phyloP scores from a whole-genome alignment of 169 alveolate species.

The Plasmodium cynomolgi region DNA sequence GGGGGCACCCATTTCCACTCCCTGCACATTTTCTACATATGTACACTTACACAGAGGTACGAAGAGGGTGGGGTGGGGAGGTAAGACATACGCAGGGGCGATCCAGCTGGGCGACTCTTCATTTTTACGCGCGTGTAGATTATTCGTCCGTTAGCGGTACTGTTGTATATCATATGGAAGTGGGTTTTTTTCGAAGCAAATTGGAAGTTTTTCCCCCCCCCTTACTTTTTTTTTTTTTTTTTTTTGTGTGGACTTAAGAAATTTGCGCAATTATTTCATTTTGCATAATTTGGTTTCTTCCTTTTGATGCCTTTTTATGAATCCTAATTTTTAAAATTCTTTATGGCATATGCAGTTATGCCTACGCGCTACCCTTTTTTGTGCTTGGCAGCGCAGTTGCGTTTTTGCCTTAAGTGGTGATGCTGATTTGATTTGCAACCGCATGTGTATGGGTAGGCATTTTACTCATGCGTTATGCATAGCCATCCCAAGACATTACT shows the following conservation, averaged over 20 bases:
- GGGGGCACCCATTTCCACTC: no score
- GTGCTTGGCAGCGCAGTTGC: not conserved
- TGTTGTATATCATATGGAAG: not conserved
- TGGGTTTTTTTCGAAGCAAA: not conserved
- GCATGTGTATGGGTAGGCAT: not conserved
- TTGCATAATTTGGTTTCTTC: not conserved
- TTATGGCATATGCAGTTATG: not conserved
- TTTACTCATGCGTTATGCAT: not conserved
- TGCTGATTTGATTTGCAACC: not conserved
- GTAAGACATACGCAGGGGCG: not conserved
- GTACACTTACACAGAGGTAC: not conserved
- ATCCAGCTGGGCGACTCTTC: not conserved
- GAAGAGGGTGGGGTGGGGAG: not conserved
- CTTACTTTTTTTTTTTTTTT: not conserved
- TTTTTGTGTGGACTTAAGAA: slow-evolving; percentile 12
- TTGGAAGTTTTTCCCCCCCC: not conserved
- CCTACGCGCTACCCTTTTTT: not conserved
- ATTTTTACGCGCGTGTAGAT: not conserved
- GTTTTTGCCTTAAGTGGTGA: not conserved
- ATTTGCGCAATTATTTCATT: not conserved
- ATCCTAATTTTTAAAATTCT: slow-evolving; percentile 8
- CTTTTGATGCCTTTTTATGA: not conserved
- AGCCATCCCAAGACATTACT: not conserved
- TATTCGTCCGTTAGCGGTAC: not conserved
- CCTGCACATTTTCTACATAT: no score